Conservation (phyloP, 257 asterid species). For the Solanum piurae region DNA sequence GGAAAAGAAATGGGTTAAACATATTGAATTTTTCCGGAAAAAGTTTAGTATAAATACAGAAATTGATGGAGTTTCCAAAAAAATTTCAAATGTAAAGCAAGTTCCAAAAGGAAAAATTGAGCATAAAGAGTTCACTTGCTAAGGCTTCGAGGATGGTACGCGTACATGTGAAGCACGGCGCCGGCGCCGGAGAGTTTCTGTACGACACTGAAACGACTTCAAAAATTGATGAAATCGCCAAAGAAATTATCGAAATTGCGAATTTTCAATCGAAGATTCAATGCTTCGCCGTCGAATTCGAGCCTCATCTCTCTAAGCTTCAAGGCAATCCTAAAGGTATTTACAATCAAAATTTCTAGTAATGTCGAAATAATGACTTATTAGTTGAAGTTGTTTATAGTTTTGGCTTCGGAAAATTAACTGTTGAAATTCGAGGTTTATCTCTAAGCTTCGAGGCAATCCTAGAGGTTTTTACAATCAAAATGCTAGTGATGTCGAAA, state of each 20-base stretch:
- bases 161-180: slow-evolving; percentile 12
- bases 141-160: slow-evolving; percentile 15
- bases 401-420: background rate
- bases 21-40: background rate
- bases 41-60: background rate
- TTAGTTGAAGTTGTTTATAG: background rate
- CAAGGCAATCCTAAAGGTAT: background rate
- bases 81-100: background rate
- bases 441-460: background rate
- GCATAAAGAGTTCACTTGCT: background rate
- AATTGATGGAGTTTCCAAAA: background rate
- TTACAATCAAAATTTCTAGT: background rate
- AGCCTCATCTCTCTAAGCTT: slow-evolving; percentile 8
- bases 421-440: background rate
- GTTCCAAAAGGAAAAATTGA: background rate
- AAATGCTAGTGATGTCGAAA: background rate
- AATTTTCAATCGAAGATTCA: slow-evolving; percentile 22
- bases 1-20: too few relatives aligned
- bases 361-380: background rate
- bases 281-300: slow-evolving; percentile 2
- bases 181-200: slow-evolving; percentile 12
- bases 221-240: slow-evolving; percentile 7
- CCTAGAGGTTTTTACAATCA: background rate
- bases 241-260: slow-evolving; percentile 11
- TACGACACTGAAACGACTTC: slow-evolving; percentile 13